Evolutionary conservation across 805 yeast species (phyloP), one percentile per base, ranked within the genome.

Genomic region (Scheffersomyces amazonensis): DNA sequence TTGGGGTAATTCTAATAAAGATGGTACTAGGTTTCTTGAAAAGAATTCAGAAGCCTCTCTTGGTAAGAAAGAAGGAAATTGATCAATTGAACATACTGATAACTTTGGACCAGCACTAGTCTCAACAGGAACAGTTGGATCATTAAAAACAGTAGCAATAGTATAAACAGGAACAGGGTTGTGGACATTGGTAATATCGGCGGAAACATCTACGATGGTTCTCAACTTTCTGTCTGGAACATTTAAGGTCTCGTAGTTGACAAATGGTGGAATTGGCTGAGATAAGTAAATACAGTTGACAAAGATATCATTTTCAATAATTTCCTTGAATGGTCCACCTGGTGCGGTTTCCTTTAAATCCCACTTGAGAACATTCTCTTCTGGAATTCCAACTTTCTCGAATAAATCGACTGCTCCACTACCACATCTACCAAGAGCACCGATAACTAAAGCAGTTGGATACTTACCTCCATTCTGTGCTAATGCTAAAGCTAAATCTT

Each of bases 371-470:
- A 93, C 80, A 64, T 87, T 83, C 40, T 69, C 77, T 31, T 87
- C 93, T 37, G 98, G 96, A 41, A 93, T 69, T 42, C 99, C 99
- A 40, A 76, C 83, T 67, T 84, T 84, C 44, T 72, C 75, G 66
- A 87, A 78, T 40, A 90, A 73, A 48, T 86, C 95, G 52, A 88
- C 72, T 23, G 99, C 98, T 60, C 99, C 99, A 10, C 95, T 81
- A 39, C 99, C 99, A 70, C 98, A 93, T 73, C 99, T 85, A 48
- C 99, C 99, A 43, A 90, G 75, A 19, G 99, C 99, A 59, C 99
- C 99, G 59, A 93, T 93, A 41, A 93, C 83, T 48, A 93, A 73
- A 23, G 84, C 87, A 24, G 73, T 83, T 48, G 98, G 99, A 53
- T 69, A 73, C 52, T 69, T 75, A 21, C 82, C 84, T 36, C 81